These are phyloP conservation scores for Scenedesmus sp. DNA, from an alignment of 163 green algal species.

Conservation along the genomic window DNA sequence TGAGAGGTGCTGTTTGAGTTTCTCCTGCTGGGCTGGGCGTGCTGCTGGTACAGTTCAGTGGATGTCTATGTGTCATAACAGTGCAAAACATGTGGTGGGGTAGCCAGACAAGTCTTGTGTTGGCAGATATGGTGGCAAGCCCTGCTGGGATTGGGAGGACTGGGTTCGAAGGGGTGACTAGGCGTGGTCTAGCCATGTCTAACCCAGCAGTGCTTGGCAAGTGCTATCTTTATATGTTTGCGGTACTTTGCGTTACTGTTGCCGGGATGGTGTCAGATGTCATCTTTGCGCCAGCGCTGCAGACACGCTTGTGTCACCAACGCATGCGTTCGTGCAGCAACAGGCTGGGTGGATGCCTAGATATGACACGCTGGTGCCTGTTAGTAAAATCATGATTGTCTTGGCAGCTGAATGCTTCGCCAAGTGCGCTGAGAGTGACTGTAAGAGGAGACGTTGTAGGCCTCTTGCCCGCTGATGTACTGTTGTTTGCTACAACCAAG, in stretches of 20 bases:
- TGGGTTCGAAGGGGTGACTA: background rate
- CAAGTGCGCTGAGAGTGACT: slow-evolving; percentile 5
- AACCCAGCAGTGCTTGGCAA: background rate
- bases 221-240: background rate
- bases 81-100: background rate
- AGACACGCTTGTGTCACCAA: background rate
- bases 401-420: background rate
- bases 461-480: background rate
- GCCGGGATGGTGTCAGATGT: background rate
- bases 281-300: background rate
- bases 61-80: no score
- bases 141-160: background rate
- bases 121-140: background rate
- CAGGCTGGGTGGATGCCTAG: background rate
- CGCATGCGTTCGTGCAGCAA: background rate
- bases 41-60: no score
- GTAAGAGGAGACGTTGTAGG: background rate
- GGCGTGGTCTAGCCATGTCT: background rate
- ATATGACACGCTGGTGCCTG: background rate
- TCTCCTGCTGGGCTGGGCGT: no score
- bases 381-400: background rate
- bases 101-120: no score
- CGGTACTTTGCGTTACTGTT: background rate
- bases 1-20: no score
- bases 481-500: no score